A percentile compares a stretch with the other conserved stretches of the same genome.
Evolutionary conservation across 768 basidiomycete genomes (phyloP).

Genomic region (Calvatia gigantea): DNA sequence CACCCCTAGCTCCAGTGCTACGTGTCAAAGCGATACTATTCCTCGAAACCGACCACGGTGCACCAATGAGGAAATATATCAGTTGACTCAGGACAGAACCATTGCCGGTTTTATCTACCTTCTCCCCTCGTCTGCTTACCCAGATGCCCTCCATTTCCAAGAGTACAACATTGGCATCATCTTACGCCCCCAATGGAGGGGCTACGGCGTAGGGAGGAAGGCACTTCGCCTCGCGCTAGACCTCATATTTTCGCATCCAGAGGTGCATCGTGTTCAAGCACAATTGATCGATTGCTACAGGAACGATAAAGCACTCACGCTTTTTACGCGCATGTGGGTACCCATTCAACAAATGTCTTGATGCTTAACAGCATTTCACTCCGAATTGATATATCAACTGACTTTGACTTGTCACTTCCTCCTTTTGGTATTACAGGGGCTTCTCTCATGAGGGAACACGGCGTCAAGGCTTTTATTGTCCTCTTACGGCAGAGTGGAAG

Average conservation of each 20-base stretch:
- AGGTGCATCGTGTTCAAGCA: conserved; percentile 52
- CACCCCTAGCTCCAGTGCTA: neutral
- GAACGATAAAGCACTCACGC: conserved; percentile 38
- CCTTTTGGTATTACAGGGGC: conserved; percentile 31
- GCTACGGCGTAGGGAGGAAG: conserved; percentile 41
- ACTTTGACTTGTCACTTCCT: conserved; percentile 1
- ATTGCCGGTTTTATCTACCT: conserved; percentile 43
- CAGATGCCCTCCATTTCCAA: conserved; percentile 28
- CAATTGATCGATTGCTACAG: conserved; percentile 42
- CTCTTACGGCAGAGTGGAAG: conserved; percentile 44
- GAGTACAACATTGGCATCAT: conserved; percentile 60
- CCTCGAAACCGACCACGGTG: neutral
- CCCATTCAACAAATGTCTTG: neutral
- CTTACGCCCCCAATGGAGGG: conserved; percentile 32
- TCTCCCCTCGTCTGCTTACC: conserved; percentile 22
- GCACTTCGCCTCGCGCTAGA: conserved; percentile 42
- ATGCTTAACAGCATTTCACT: conserved; percentile 4
- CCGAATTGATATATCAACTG: neutral
- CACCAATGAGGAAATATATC: neutral
- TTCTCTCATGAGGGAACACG: conserved; percentile 64
- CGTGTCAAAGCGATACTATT: neutral
- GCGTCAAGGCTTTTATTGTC: conserved; percentile 49
- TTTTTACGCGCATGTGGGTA: conserved; percentile 43
- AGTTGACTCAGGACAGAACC: neutral
- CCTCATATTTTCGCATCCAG: conserved; percentile 41